These are phyloP conservation scores for Dorcoceras hygrometricum DNA, from an alignment of 257 asterid genomes.

Conservation along the genomic window DNA sequence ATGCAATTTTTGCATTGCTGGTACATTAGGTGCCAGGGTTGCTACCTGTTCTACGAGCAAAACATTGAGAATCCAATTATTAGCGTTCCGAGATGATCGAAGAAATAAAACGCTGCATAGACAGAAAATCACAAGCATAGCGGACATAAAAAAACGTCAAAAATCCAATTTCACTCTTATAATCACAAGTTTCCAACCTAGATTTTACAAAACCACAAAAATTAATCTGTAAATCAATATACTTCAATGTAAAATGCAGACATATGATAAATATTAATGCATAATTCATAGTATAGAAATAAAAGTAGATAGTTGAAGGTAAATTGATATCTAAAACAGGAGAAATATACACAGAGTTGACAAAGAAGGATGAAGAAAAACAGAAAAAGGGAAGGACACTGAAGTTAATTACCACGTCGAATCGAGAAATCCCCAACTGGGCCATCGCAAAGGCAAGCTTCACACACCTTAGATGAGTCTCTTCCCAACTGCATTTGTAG, in stretches of 20 bases:
- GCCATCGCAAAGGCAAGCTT: slow-evolving; percentile 51
- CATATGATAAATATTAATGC: too few species aligned
- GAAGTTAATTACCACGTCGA: slow-evolving; percentile 37
- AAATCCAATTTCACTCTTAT: too few species aligned
- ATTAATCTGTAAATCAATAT: too few species aligned
- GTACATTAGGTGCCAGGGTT: slow-evolving; percentile 48
- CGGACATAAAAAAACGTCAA: too few species aligned
- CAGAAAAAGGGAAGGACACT: neutral
- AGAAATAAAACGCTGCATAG: too few species aligned
- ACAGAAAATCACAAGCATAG: too few species aligned
- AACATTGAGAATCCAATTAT: neutral
- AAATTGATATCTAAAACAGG: neutral
- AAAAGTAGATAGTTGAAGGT: too few species aligned
- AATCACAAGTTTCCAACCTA: too few species aligned
- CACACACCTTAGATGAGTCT: slow-evolving; percentile 40
- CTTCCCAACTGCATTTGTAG: slow-evolving; percentile 36
- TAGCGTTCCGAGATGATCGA: neutral
- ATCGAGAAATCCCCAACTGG: slow-evolving; percentile 40
- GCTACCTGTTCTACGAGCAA: slow-evolving; percentile 39
- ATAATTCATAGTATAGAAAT: too few species aligned
- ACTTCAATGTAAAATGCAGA: too few species aligned
- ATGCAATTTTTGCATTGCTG: slow-evolving; percentile 64
- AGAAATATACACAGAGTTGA: neutral
- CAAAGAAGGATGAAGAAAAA: too few species aligned
- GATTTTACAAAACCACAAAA: too few species aligned